Conservation (phyloP, 192 early-diverging fungal genomes). For the Coemansia sp. region DNA sequence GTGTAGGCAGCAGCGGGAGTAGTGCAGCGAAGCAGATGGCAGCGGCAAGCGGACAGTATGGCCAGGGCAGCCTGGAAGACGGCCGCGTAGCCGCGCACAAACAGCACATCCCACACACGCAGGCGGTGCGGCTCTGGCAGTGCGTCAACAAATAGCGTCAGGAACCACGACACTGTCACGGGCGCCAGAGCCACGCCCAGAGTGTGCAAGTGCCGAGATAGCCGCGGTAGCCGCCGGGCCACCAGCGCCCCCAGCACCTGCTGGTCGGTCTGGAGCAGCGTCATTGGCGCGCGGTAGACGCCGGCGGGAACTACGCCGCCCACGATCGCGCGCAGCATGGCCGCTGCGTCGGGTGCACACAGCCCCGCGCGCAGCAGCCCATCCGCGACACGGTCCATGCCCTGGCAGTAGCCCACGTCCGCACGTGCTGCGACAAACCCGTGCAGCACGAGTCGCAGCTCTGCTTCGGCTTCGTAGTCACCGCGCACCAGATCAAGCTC, state of each 20-base stretch:
- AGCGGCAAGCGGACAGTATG: slow-evolving; percentile 45
- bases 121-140: slow-evolving; percentile 44
- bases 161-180: slow-evolving; percentile 54
- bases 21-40: slow-evolving; percentile 42
- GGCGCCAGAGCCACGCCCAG: slow-evolving; percentile 36
- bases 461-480: not conserved
- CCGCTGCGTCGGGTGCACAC: slow-evolving; percentile 41
- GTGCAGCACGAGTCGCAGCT: slow-evolving; percentile 31
- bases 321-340: slow-evolving; percentile 44
- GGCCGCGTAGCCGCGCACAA: slow-evolving; percentile 48
- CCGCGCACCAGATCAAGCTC: slow-evolving; percentile 40
- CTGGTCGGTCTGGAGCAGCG: slow-evolving; percentile 51
- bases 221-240: slow-evolving; percentile 44
- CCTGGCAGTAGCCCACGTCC: slow-evolving; percentile 53
- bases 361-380: slow-evolving; percentile 49
- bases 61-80: slow-evolving; percentile 50
- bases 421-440: slow-evolving; percentile 33
- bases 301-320: slow-evolving; percentile 46
- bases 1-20: slow-evolving; percentile 43
- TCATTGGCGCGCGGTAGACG: slow-evolving; percentile 50
- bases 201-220: slow-evolving; percentile 39
- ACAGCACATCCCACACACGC: slow-evolving; percentile 55
- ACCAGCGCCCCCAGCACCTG: slow-evolving; percentile 50
- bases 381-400: slow-evolving; percentile 53
- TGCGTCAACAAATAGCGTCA: slow-evolving; percentile 51